Evolutionary conservation across 2,329 filamentous ascomycete genomes (phyloP), one percentile per base, ranked within the genome.

Genomic region (Diaporthe ampelina): DNA sequence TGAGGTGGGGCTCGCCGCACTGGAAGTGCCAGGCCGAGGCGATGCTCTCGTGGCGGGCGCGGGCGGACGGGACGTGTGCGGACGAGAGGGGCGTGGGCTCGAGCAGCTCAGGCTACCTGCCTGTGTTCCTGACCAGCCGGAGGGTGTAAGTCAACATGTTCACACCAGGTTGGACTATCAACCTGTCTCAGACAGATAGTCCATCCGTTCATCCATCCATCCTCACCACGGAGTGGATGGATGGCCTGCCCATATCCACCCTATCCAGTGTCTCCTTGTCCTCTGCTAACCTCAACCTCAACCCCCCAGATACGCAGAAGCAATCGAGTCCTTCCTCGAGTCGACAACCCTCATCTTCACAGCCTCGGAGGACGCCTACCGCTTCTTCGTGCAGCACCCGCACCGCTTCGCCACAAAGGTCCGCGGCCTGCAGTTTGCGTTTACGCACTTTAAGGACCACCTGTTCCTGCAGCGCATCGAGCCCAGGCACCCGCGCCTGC

Each of bases 331-430:
- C 7, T 75, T 80, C 52, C 78, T 79, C 68, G 77, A 79, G 59
- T 74, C 70, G 6, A 77, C 77, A 45, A 79, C 78, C 13, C 78
- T 75, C 0, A 74, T 80, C 50, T 80, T 80, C 69, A 80, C 78
- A 10, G 77, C 77, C 13, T 79, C 79, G 0, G 70, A 76, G 35
- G 79, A 80, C 45, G 78, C 77, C 21, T 72, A 77, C 52, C 73
- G 71, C 40, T 80, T 79, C 74, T 79, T 79, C 70, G 67, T 78
- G 56, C 74, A 76, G 37, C 45, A 54, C 8, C 78, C 75, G 29
- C 78, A 77, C 65, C 70, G 74, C 3, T 74, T 76, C 52, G 43
- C 73, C 13, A 7, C 29, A 5, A 72, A 63, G n/a, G 63, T 80
- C 35, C 77, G 76, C 29, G 70, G 74, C 32, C 70, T 80, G 3